Percentiles rank a stretch among this genome's conserved stretches.
Evolutionary conservation across 73 alveolate genomes (phyloP).

Genomic region (Tetrahymena malaccensis): DNA sequence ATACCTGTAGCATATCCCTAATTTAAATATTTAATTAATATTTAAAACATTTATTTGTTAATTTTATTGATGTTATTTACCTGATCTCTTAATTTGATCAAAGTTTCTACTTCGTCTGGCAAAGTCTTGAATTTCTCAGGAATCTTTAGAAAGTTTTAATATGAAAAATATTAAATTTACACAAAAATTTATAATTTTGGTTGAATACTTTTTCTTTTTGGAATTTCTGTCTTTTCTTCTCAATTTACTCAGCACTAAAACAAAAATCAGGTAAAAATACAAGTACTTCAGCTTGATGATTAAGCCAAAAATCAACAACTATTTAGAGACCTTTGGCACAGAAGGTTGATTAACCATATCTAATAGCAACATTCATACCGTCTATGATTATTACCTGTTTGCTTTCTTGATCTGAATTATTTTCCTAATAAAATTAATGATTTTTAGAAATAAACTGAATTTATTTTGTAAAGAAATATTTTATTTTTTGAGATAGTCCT

Average conservation of each 20-base stretch:
- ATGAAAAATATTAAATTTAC: neutral
- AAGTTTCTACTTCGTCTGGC: slow-evolving; percentile 75
- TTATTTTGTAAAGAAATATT: too few species aligned
- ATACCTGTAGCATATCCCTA: slow-evolving; percentile 70
- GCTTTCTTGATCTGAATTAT: neutral
- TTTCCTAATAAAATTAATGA: neutral
- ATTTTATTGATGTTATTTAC: neutral
- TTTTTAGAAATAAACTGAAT: neutral
- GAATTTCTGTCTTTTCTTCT: slow-evolving; percentile 51
- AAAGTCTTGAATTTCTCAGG: neutral
- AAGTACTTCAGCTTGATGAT: slow-evolving; percentile 77
- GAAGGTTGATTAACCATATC: slow-evolving; percentile 75
- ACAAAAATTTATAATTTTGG: neutral
- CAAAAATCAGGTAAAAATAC: slow-evolving; percentile 84
- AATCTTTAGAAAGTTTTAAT: neutral
- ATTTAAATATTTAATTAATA: neutral
- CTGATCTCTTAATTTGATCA: slow-evolving; percentile 46
- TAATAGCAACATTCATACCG: slow-evolving; percentile 91
- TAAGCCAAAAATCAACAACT: slow-evolving; percentile 78
- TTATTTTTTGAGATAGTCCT: too few species aligned
- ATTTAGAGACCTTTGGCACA: slow-evolving; percentile 79
- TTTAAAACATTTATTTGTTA: neutral
- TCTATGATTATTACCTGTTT: slow-evolving; percentile 74
- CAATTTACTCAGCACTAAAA: slow-evolving; percentile 63
- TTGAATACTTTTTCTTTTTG: neutral